Base-by-base conservation (phyloP, 108 stramenopile genomes). In the Nannochloropsis oceanica region DNA sequence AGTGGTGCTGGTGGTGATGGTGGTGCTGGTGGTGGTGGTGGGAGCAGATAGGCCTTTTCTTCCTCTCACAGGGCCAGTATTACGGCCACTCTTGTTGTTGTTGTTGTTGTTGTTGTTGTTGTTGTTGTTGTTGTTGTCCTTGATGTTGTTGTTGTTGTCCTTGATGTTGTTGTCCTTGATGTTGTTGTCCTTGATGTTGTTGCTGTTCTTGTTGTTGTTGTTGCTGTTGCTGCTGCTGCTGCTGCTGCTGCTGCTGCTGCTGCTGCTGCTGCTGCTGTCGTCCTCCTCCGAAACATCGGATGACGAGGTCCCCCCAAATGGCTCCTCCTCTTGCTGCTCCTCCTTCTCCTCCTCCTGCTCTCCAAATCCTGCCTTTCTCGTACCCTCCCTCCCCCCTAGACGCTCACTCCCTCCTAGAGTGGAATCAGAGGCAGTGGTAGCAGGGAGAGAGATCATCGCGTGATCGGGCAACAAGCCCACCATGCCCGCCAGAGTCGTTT, bases 401-500 rank as follows among this genome's bases (percentile, higher is more conserved):
- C 86, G 12, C 34, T 34, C 34, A 1, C 34, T 34, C 34, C 84
- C 18, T 46, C 89, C 13, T 83, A 3, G 8, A 43, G 42, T 1
- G 80, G 44, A 44, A 90, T 43, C 25, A 87, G 84, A 18, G 90
- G 50, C 59, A 89, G 81, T n/a, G 5, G 59, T n/a, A n/a, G 59
- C 59, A 73, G 59, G 59, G 59, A 73, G 59, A 18, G 59, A 9
- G 59, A 73, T n/a, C 59, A 73, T 73, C 0, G 84, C 85, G 20
- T 88, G 89, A 80, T 92, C 84, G 2, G 91, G 91, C 12, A 85
- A 84, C 20, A 59, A 43, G 14, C 86, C 91, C 27, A 85, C 86
- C 88, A 92, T 81, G 14, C 89, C 91, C n/a, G 87, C 80, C 11
- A 92, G 44, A 2, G 91, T 91, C 10, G 91, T 91, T 79, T 92